Conservation (phyloP, 2,329 filamentous ascomycete genomes). For the Colletotrichum acutatum region DNA sequence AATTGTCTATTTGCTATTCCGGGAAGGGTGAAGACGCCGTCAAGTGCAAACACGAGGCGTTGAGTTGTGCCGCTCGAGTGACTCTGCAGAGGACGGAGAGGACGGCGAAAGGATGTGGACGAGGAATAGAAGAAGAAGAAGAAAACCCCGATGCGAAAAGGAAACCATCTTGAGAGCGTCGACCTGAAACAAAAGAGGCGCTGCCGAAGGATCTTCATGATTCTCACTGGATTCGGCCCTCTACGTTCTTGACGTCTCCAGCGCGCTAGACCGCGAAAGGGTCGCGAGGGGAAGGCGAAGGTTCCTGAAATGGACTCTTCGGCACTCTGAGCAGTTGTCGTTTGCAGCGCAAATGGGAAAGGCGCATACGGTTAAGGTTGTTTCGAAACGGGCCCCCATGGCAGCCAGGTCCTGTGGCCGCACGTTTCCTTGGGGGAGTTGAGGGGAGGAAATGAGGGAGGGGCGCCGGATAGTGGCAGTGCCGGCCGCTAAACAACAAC, state of each 20-base stretch:
- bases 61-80: conserved; percentile 4
- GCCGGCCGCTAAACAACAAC: conserved; percentile 23
- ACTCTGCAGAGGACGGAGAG: neutral
- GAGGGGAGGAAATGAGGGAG: conserved; percentile 29
- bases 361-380: conserved; percentile 30
- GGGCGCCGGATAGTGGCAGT: conserved; percentile 20
- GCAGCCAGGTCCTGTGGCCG: conserved; percentile 22
- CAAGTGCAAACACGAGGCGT: conserved; percentile 8
- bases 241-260: neutral
- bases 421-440: conserved; percentile 5
- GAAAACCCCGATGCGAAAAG: neutral
- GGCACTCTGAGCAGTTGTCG: neutral
- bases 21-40: conserved; percentile 7
- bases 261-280: conserved; percentile 18
- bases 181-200: conserved; percentile 33
- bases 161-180: neutral
- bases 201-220: conserved; percentile 15
- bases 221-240: conserved; percentile 7
- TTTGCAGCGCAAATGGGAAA: conserved; percentile 14
- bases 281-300: conserved; percentile 2
- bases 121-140: neutral
- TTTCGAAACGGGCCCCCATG: conserved; percentile 32
- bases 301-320: conserved; percentile 16
- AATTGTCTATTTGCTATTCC: conserved; percentile 31
- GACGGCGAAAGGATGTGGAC: neutral